These are phyloP conservation scores for Ophiosphaerella herpotricha DNA, from an alignment of 2,329 filamentous ascomycete genomes.

Conservation along the genomic window DNA sequence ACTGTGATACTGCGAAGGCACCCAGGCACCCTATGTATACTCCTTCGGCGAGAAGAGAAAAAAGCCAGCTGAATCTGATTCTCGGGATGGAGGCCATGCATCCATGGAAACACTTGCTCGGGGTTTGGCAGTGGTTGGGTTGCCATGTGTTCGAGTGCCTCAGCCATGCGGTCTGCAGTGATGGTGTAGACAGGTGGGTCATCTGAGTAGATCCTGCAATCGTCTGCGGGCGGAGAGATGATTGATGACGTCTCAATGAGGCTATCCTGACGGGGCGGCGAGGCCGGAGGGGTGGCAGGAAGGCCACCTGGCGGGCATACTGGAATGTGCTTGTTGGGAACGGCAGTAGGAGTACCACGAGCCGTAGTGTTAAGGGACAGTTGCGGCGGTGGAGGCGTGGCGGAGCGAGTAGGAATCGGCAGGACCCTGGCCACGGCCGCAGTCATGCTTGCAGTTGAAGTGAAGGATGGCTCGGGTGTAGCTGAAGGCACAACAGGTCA, in stretches of 20 bases:
- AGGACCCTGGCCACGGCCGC: conserved; percentile 49
- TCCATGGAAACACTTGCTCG: conserved; percentile 90
- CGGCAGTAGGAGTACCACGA: conserved; percentile 63
- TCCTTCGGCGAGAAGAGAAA: conserved; percentile 77
- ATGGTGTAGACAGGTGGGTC: conserved; percentile 73
- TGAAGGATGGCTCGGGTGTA: conserved; percentile 13
- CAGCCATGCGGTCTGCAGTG: conserved; percentile 67
- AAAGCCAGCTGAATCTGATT: conserved; percentile 90
- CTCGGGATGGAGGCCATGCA: conserved; percentile 86
- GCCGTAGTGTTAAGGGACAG: conserved; percentile 63
- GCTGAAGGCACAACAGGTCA: conserved; percentile 27
- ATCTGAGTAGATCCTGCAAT: conserved; percentile 56
- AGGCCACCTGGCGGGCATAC: conserved; percentile 79
- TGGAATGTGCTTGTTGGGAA: conserved; percentile 89
- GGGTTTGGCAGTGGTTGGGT: conserved; percentile 83
- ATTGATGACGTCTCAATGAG: conserved; percentile 67
- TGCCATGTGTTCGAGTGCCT: conserved; percentile 75
- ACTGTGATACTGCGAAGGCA: conserved; percentile 82
- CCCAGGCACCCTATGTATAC: conserved; percentile 70
- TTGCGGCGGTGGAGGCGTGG: conserved; percentile 58
- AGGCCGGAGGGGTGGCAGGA: conserved; percentile 58
- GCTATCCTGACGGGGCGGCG: conserved; percentile 64
- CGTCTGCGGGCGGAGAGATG: conserved; percentile 73
- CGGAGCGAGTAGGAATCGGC: conserved; percentile 41
- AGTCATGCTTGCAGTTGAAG: conserved; percentile 44